phyloP scores from a whole-genome alignment of 148 eudicot species.

The Vaccinium myrtillus region DNA sequence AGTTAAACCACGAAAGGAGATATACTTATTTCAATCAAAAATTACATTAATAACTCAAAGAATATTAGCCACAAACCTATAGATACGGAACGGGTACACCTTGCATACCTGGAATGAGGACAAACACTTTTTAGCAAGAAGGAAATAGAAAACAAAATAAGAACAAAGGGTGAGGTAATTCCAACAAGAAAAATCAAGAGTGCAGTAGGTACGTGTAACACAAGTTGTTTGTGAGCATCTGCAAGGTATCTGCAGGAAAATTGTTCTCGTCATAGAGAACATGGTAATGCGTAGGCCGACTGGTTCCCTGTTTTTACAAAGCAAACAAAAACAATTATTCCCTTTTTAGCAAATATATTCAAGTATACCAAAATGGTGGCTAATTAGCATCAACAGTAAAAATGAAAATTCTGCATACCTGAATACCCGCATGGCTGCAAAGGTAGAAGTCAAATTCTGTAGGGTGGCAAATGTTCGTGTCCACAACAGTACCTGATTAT shows the following conservation, averaged over 20 bases:
- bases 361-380: neutral
- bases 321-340: conserved; percentile 1
- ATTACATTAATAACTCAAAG: neutral
- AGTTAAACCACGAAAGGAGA: neutral
- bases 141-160: neutral
- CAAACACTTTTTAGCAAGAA: neutral
- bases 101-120: conserved; percentile 54
- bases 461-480: conserved; percentile 68
- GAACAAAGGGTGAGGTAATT: neutral
- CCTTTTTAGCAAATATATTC: neutral
- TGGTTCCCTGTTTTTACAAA: conserved; percentile 59
- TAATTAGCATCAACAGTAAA: too few species aligned
- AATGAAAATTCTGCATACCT: conserved; percentile 38
- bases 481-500: conserved; percentile 61
- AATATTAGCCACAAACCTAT: conserved; percentile 44
- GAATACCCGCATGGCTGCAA: conserved; percentile 86
- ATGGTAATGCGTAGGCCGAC: conserved; percentile 86
- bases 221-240: conserved; percentile 56
- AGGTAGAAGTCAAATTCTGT: conserved; percentile 61
- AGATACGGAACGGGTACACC: conserved; percentile 92
- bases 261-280: conserved; percentile 74
- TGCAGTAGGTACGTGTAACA: conserved; percentile 60
- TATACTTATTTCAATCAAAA: neutral
- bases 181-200: neutral
- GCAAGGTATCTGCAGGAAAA: conserved; percentile 62